Evolutionary conservation across 441 rosid genomes (phyloP).

Genomic region (Adansonia gregorii): DNA sequence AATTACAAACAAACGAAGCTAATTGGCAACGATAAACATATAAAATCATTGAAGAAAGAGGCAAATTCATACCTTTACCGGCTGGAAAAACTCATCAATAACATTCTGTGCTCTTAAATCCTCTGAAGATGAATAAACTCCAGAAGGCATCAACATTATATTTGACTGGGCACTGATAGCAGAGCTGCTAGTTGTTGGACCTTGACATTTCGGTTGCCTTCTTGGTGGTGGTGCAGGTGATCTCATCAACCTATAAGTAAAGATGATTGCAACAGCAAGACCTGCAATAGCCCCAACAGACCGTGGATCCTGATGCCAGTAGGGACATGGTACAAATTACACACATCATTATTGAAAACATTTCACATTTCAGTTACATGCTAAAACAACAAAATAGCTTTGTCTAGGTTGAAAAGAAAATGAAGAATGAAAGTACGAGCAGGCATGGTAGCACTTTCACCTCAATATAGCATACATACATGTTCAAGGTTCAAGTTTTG

Average conservation of each 20-base stretch:
- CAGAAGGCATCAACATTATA: slow-evolving; percentile 42
- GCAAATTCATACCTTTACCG: slow-evolving; percentile 54
- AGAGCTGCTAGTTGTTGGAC: slow-evolving; percentile 53
- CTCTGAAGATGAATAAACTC: slow-evolving; percentile 52
- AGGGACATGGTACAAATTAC: too few relatives aligned
- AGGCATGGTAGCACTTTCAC: too few relatives aligned
- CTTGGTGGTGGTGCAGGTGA: slow-evolving; percentile 61
- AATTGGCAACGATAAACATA: neutral
- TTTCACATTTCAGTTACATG: too few relatives aligned
- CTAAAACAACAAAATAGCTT: too few relatives aligned
- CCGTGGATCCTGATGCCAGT: slow-evolving; percentile 62
- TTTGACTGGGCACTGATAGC: slow-evolving; percentile 48
- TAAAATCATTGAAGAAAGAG: neutral
- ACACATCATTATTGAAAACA: too few relatives aligned
- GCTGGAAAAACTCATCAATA: slow-evolving; percentile 77
- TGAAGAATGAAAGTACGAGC: too few relatives aligned
- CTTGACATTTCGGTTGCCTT: slow-evolving; percentile 73
- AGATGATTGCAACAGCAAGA: slow-evolving; percentile 83
- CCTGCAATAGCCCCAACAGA: slow-evolving; percentile 95
- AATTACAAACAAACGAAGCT: slow-evolving; percentile 14
- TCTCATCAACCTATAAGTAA: slow-evolving; percentile 80
- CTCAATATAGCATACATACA: too few relatives aligned
- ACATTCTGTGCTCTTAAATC: slow-evolving; percentile 72
- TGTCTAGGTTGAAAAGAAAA: too few relatives aligned
- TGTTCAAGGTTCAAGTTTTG: too few relatives aligned